Evolutionary conservation across 768 basidiomycete genomes (phyloP).

Genomic region (Suillus discolor): DNA sequence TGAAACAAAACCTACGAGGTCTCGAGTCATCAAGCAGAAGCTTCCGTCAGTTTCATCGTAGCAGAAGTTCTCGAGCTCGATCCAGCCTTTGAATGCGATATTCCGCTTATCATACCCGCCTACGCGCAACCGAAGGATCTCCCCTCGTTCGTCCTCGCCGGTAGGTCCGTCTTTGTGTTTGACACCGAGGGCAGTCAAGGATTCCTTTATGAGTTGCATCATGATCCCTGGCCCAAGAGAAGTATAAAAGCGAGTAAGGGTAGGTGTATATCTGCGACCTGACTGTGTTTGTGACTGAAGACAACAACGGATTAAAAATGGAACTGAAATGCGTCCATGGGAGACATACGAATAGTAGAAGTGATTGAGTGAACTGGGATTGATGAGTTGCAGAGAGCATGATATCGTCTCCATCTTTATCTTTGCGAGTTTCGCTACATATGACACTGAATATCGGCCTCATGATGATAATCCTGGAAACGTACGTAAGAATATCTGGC

Average conservation of each 20-base stretch:
- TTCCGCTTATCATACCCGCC: constrained; percentile 70
- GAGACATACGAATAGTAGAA: constrained; percentile 79
- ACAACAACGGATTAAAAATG: not conserved
- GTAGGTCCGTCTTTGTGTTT: constrained; percentile 48
- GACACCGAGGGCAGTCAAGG: constrained; percentile 49
- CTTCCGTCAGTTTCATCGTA: constrained; percentile 52
- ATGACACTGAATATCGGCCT: not conserved
- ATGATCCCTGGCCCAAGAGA: constrained; percentile 55
- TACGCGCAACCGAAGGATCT: constrained; percentile 50
- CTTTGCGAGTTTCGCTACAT: constrained; percentile 25
- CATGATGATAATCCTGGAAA: constrained; percentile 8
- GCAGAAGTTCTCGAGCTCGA: constrained; percentile 65
- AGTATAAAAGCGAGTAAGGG: constrained; percentile 83
- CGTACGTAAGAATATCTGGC: constrained; percentile 52
- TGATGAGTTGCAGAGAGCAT: constrained; percentile 58
- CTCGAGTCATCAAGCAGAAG: constrained; percentile 71
- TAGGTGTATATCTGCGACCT: constrained; percentile 71
- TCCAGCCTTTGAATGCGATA: constrained; percentile 71
- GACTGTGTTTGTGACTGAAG: constrained; percentile 79
- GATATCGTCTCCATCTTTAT: constrained; percentile 59
- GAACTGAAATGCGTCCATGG: not conserved
- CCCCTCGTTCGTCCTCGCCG: constrained; percentile 14
- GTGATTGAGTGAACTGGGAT: constrained; percentile 78
- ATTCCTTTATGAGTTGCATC: constrained; percentile 54
- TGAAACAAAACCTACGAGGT: constrained; percentile 50